These are phyloP conservation scores for Diaporthe caulivora DNA, from an alignment of 2,329 filamentous ascomycete species.

Conservation along the genomic window DNA sequence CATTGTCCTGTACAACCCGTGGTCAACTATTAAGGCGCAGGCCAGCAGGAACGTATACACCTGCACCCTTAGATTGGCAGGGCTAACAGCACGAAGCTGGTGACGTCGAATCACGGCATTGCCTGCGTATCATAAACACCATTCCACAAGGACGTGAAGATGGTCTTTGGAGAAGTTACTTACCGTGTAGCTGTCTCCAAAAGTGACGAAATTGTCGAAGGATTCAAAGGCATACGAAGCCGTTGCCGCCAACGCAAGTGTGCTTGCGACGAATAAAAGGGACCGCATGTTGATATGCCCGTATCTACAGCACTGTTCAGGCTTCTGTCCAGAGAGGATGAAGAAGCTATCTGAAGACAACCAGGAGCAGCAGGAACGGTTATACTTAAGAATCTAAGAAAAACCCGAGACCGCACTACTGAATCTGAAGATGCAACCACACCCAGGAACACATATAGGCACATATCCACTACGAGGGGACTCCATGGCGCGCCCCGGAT, in stretches of 20 bases:
- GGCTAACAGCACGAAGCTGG: too few species aligned
- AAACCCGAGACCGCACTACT: neutral
- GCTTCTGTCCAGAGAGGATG: neutral
- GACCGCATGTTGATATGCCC: slow-evolving; percentile 21
- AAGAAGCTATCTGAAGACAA: neutral
- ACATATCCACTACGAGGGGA: neutral
- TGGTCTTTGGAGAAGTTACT: neutral
- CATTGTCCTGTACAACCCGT: slow-evolving; percentile 65
- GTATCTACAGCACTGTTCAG: neutral
- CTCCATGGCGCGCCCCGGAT: neutral
- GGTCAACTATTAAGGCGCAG: neutral
- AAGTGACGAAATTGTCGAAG: slow-evolving; percentile 75
- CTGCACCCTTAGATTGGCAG: neutral
- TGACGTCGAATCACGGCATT: too few species aligned
- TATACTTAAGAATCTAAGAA: neutral
- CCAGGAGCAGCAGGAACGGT: neutral
- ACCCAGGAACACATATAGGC: neutral
- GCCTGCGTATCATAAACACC: neutral
- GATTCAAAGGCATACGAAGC: slow-evolving; percentile 46
- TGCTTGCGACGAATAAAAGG: neutral
- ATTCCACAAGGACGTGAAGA: neutral
- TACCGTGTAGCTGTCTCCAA: slow-evolving; percentile 79
- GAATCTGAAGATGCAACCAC: slow-evolving; percentile 3
- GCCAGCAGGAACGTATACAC: neutral
- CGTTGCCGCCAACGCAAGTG: slow-evolving; percentile 16